Conservation (phyloP, 352 stramenopile species). For the Aphanomyces astaci region DNA sequence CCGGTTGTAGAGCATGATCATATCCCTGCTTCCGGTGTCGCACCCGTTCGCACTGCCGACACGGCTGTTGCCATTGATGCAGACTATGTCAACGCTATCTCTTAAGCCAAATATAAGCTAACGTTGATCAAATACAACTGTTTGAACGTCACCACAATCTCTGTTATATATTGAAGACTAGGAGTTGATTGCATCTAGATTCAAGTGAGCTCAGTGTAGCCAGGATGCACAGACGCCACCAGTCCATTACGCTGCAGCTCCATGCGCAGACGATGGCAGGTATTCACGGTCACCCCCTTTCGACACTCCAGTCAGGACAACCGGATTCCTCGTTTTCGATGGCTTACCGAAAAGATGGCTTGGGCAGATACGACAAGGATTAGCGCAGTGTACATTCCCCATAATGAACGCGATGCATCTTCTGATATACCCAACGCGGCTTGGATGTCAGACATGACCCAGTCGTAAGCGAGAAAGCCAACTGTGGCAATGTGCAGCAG, state of each 20-base stretch:
- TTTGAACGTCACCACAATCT: too few species aligned
- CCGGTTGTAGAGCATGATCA: too few species aligned
- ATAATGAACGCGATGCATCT: background rate
- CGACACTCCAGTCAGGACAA: too few species aligned
- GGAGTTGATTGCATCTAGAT: too few species aligned
- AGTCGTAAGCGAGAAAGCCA: background rate
- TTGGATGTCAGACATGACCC: background rate
- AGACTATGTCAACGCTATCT: background rate
- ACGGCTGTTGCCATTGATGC: background rate
- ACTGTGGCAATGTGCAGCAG: background rate
- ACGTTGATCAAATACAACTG: too few species aligned
- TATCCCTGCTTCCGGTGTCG: too few species aligned
- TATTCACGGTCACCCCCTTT: background rate
- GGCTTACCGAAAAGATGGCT: background rate
- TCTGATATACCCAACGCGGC: background rate
- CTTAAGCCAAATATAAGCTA: slow-evolving; percentile 2
- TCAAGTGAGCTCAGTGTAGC: slow-evolving; percentile 5
- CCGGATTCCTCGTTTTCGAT: too few species aligned
- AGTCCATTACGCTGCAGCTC: background rate
- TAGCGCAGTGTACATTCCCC: background rate
- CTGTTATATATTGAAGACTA: too few species aligned
- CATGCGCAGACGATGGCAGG: background rate
- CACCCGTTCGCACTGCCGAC: too few species aligned
- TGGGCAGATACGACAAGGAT: background rate
- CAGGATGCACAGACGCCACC: background rate